Base-by-base conservation (phyloP, 306 rosid genomes). In the Citrullus mucosospermus region DNA sequence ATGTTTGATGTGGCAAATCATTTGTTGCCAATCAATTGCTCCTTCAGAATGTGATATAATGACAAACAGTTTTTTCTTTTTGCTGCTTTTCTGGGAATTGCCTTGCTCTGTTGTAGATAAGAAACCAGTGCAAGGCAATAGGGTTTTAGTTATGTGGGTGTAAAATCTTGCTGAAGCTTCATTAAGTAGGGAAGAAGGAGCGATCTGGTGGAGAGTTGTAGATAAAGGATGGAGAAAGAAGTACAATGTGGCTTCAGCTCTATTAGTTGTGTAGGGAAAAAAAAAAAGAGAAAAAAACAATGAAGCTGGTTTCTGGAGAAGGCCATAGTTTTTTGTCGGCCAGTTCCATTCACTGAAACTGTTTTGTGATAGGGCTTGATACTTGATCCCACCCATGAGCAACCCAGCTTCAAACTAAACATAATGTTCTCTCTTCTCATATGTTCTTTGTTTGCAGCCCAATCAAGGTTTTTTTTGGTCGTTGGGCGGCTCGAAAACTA, bases 401-500 rank as follows among this genome's bases (percentile, higher is more conserved):
- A 67, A 41, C 32, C 54, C 75, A 69, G 78, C 84, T 81, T 82
- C 56, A 22, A 71, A 60, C 71, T 79, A 78, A 78, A 48, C 80
- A 81, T 76, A 57, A 36, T 78, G 80, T 36, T 32, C 30, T 43
- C 6, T 74, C 41, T 12, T 76, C 78, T 54, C 71, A 41, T 39
- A 8, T 39, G 18, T 57, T 65, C 56, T 73, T 73, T 41, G 83
- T 67, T 60, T 76, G 76, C 83, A 43, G 81, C 88, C 88, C 88
- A 85, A 87, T 77, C 78, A 79, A 75, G 58, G 12, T 14, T 72
- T 25, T 71, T 85, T 84, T 85, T 87, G 79, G 90, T 69, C 81
- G 75, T 87, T 85, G 90, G 90, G 86, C 72, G 79, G 76, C 85
- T 17, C 39, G 68, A 77, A 30, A 61, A 59, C 74, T 62, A 56